Conservation (phyloP, 2,329 filamentous ascomycete genomes). For the Pestalotiopsis sp. region DNA sequence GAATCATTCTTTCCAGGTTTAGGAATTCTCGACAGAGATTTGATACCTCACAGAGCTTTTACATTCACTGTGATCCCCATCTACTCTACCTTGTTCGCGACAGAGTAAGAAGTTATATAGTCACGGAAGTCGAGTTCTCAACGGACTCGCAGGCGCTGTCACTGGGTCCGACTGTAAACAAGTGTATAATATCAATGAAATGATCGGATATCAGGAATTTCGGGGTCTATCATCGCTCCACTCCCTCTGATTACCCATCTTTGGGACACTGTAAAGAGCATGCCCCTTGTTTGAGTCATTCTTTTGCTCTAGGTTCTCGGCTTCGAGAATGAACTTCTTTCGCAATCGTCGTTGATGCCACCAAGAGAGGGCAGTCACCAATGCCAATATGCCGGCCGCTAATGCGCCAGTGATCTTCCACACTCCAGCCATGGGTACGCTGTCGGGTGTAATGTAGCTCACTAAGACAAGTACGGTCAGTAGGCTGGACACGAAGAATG, state of each 20-base stretch:
- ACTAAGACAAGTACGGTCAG: neutral
- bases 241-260: neutral
- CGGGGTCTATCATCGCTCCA: no score
- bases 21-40: no score
- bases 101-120: no score
- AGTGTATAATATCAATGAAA: no score
- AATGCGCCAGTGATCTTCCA: neutral
- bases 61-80: no score
- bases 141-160: no score
- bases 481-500: neutral
- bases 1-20: no score
- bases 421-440: neutral
- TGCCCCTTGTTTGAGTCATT: neutral
- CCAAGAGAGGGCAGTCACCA: neutral
- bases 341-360: conserved; percentile 1
- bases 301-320: neutral
- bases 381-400: neutral
- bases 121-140: no score
- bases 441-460: conserved; percentile 1
- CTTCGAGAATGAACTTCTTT: neutral
- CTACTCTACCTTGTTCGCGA: no score
- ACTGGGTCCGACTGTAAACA: no score
- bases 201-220: no score
- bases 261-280: neutral
- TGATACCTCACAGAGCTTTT: no score